These are phyloP conservation scores for Schoenoplectus triqueter DNA, from an alignment of 202 grass and related monocot species.

Conservation along the genomic window DNA sequence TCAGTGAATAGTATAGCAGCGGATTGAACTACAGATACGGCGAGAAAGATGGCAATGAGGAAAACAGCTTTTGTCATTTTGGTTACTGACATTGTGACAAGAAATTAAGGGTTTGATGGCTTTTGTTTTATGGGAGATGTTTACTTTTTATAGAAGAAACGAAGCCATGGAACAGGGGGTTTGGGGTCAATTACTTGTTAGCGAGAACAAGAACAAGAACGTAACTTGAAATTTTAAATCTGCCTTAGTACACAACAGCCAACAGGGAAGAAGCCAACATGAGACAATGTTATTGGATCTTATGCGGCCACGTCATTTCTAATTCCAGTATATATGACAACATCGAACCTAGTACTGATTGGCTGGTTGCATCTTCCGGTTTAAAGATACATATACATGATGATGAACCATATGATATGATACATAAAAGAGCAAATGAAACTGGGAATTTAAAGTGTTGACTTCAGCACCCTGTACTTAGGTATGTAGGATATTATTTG, in stretches of 20 bases:
- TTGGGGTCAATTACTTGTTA: slow-evolving; percentile 33
- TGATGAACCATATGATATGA: too few relatives aligned
- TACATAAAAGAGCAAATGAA: too few relatives aligned
- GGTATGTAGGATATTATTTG: too few relatives aligned
- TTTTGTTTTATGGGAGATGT: not conserved
- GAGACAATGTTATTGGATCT: not conserved
- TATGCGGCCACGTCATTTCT: not conserved
- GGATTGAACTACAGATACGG: not conserved
- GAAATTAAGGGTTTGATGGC: slow-evolving; percentile 5
- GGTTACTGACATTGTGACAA: not conserved
- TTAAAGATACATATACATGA: too few relatives aligned
- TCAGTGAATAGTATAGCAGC: slow-evolving; percentile 38
- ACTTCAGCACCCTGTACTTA: too few relatives aligned
- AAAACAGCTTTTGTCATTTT: slow-evolving; percentile 21
- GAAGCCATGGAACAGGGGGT: not conserved
- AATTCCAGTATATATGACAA: too few relatives aligned
- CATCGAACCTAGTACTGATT: too few relatives aligned
- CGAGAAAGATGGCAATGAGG: slow-evolving; percentile 23
- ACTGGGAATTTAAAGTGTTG: too few relatives aligned
- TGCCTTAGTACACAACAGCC: not conserved
- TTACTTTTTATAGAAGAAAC: slow-evolving; percentile 9
- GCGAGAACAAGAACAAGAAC: slow-evolving; percentile 10
- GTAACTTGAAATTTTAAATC: slow-evolving; percentile 19
- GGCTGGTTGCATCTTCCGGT: too few relatives aligned
- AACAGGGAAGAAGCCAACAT: not conserved